Conservation (phyloP, 139 green algal genomes). For the Ettlia oleoabundans region DNA sequence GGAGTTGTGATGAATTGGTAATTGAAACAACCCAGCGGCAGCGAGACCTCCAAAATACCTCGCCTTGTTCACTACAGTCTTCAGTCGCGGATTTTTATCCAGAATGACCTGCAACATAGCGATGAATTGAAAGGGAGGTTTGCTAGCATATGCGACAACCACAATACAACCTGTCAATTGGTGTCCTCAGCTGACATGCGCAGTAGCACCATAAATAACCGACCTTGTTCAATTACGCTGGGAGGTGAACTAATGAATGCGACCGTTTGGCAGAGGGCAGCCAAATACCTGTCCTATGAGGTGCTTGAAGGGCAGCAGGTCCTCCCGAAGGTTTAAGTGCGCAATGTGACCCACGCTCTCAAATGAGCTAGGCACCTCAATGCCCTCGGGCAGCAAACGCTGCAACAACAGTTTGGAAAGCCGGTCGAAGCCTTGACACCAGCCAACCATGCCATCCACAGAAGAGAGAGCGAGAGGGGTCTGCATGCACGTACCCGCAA, state of each 20-base stretch:
- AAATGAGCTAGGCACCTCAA: constrained; percentile 90
- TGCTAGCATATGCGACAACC: no score
- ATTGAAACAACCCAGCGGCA: no score
- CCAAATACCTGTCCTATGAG: constrained; percentile 74
- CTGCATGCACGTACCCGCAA: neutral
- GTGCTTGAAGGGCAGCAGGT: constrained; percentile 84
- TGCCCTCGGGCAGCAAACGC: constrained; percentile 78
- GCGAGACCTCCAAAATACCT: neutral
- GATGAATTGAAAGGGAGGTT: neutral
- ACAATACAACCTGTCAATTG: no score
- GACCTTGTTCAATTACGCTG: no score
- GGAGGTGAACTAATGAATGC: no score
- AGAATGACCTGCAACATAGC: constrained; percentile 71
- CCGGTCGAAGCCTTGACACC: neutral
- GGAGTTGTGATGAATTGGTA: no score
- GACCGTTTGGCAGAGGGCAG: no score
- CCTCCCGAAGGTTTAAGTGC: constrained; percentile 94
- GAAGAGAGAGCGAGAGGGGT: neutral
- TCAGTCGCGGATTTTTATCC: constrained; percentile 94
- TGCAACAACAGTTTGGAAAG: constrained; percentile 42
- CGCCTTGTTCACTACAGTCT: constrained; percentile 96
- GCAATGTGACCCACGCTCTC: constrained; percentile 96
- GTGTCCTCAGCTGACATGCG: no score
- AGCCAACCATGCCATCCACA: no score
- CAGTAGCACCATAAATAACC: no score